Percentiles rank a stretch among this genome's conserved stretches.
Evolutionary conservation across 371 early-diverging fungal genomes (phyloP).

Genomic region (Gilbertella persicaria): DNA sequence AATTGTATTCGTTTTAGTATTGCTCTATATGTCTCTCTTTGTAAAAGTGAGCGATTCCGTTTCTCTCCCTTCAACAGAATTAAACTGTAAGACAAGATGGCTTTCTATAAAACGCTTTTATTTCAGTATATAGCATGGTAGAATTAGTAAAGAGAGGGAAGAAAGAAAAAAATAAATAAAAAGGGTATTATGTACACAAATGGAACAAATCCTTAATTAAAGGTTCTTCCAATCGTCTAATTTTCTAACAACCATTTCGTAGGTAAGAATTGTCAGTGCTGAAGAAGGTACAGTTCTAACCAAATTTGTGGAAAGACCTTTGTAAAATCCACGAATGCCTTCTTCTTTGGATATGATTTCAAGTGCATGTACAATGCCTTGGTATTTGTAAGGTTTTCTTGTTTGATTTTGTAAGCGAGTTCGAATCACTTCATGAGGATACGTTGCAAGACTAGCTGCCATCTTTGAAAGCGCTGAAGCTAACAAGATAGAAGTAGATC

Average conservation of each 20-base stretch:
- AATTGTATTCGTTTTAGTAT: no score
- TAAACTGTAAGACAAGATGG: no score
- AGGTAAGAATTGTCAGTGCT: conserved; percentile 86
- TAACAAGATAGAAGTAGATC: conserved; percentile 65
- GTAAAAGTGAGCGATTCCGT: no score
- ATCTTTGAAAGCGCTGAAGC: conserved; percentile 87
- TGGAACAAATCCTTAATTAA: conserved; percentile 3
- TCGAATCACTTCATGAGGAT: conserved; percentile 82
- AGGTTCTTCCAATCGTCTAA: conserved; percentile 38
- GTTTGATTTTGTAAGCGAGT: conserved; percentile 90
- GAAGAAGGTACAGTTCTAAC: conserved; percentile 89
- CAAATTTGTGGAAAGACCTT: conserved; percentile 86
- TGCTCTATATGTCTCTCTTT: no score
- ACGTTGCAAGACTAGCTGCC: conserved; percentile 84
- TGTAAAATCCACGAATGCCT: conserved; percentile 82
- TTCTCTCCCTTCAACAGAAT: no score
- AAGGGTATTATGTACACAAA: conserved; percentile 3
- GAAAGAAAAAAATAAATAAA: neutral
- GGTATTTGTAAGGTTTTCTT: conserved; percentile 70
- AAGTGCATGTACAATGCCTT: conserved; percentile 76
- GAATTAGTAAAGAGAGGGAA: no score
- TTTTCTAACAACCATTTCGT: conserved; percentile 62
- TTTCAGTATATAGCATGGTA: no score
- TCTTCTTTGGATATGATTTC: conserved; percentile 76
- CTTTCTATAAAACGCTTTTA: no score